Evolutionary conservation across 1,139 yeast genomes (phyloP).

Genomic region (Neolecta irregularis): DNA sequence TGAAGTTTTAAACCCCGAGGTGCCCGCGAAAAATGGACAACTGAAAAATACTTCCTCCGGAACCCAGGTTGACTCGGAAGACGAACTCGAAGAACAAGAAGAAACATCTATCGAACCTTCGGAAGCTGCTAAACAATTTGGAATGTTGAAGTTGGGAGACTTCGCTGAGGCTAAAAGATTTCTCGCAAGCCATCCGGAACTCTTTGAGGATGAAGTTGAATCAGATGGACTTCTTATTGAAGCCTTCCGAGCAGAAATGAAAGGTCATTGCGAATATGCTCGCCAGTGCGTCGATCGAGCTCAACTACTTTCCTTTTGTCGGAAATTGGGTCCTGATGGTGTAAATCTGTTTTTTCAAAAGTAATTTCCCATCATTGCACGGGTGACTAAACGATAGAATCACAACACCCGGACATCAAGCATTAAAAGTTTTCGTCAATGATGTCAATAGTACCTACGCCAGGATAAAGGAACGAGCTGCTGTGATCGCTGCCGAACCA

Average conservation of each 20-base stretch:
- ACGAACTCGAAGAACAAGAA: conserved; percentile 19
- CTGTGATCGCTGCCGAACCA: conserved; percentile 38
- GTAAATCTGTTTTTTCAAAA: conserved; percentile 45
- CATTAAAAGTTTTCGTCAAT: conserved; percentile 47
- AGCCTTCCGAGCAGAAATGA: conserved; percentile 72
- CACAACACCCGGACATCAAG: conserved; percentile 39
- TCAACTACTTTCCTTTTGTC: conserved; percentile 59
- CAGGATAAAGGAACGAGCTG: conserved; percentile 65
- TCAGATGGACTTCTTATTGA: conserved; percentile 88
- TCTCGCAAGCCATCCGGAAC: conserved; percentile 45
- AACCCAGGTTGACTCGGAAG: conserved; percentile 13
- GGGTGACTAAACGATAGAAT: conserved; percentile 30
- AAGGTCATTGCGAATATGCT: conserved; percentile 38
- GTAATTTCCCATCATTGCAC: background rate
- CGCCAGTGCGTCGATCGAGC: conserved; percentile 64
- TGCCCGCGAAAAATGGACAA: conserved; percentile 13
- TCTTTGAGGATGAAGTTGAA: conserved; percentile 57
- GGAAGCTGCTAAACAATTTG: conserved; percentile 52
- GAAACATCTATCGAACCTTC: conserved; percentile 35
- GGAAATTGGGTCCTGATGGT: conserved; percentile 45
- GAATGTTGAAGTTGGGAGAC: conserved; percentile 38
- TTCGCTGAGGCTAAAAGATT: conserved; percentile 36
- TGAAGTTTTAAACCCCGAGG: conserved; percentile 27
- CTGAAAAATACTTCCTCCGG: conserved; percentile 10
- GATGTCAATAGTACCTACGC: conserved; percentile 57